These are phyloP conservation scores for Apiotrichum laibachii DNA, from an alignment of 1,284 basidiomycete genomes.

Conservation along the genomic window DNA sequence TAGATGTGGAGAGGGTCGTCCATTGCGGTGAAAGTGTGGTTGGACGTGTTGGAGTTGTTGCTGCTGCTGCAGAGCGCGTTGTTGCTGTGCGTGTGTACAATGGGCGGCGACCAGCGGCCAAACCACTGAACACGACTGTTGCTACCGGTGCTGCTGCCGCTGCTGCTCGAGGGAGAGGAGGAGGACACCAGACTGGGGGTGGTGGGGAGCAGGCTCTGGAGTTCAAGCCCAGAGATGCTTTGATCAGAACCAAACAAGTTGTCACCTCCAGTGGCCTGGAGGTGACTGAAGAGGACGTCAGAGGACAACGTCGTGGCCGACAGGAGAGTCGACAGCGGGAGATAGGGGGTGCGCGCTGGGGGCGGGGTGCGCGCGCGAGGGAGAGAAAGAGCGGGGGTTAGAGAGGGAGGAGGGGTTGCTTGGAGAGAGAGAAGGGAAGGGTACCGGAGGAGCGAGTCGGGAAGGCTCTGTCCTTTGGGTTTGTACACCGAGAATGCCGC, in stretches of 20 bases:
- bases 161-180: background rate
- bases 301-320: background rate
- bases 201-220: background rate
- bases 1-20: background rate
- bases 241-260: background rate
- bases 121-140: background rate
- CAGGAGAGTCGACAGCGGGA: background rate
- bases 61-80: too few relatives aligned
- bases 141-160: too few relatives aligned
- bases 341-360: background rate
- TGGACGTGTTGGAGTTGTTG: background rate
- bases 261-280: background rate
- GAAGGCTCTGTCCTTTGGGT: too few relatives aligned
- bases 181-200: background rate
- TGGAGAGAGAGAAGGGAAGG: too few relatives aligned
- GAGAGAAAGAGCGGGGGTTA: too few relatives aligned
- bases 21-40: background rate
- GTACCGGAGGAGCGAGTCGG: too few relatives aligned
- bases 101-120: background rate
- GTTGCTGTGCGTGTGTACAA: background rate
- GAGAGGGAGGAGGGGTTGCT: too few relatives aligned
- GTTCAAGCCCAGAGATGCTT: background rate
- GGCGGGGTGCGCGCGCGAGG: too few relatives aligned
- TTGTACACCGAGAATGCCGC: too few relatives aligned
- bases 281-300: background rate